These are phyloP conservation scores for Bretziella fagacearum DNA, from an alignment of 2,329 filamentous ascomycete species.

Conservation along the genomic window DNA sequence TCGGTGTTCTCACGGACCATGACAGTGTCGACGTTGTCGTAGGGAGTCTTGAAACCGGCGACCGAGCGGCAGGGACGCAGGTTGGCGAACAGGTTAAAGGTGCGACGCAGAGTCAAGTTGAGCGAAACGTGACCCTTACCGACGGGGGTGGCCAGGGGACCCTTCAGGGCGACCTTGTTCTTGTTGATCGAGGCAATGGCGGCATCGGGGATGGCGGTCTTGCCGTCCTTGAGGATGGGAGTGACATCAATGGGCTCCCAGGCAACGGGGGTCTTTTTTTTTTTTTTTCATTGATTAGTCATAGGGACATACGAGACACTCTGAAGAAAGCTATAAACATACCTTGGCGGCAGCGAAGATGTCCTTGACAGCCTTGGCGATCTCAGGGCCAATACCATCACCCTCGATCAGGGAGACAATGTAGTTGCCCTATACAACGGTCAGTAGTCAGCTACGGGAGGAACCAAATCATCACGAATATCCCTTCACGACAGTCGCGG, in stretches of 20 bases:
- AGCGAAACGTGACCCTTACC: conserved; percentile 99
- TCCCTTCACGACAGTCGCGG: no score
- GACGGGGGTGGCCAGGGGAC: conserved; percentile 88
- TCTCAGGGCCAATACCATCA: conserved; percentile 96
- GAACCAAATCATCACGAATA: no score
- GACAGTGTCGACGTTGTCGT: conserved; percentile 92
- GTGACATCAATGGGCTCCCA: conserved; percentile 98
- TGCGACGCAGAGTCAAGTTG: conserved; percentile 94
- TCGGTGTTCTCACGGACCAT: conserved; percentile 99
- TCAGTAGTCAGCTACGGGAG: conserved; percentile 9
- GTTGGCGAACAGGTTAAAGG: conserved; percentile 99
- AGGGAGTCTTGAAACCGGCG: conserved; percentile 94
- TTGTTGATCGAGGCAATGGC: conserved; percentile 85
- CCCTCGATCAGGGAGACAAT: conserved; percentile 95
- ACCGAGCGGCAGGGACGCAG: conserved; percentile 94
- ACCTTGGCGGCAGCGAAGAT: conserved; percentile 94
- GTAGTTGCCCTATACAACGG: conserved; percentile 59
- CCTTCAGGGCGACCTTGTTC: conserved; percentile 97
- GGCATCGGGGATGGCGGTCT: conserved; percentile 81
- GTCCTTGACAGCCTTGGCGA: conserved; percentile 94
- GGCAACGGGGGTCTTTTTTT: conserved; percentile 68
- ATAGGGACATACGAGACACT: neutral
- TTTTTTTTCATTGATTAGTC: no score
- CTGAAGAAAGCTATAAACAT: conserved; percentile 23
- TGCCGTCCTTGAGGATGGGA: conserved; percentile 82